Evolutionary conservation across 352 stramenopile species (phyloP), one percentile per base, ranked within the genome.

Genomic region (Pelagophyceae sp.): DNA sequence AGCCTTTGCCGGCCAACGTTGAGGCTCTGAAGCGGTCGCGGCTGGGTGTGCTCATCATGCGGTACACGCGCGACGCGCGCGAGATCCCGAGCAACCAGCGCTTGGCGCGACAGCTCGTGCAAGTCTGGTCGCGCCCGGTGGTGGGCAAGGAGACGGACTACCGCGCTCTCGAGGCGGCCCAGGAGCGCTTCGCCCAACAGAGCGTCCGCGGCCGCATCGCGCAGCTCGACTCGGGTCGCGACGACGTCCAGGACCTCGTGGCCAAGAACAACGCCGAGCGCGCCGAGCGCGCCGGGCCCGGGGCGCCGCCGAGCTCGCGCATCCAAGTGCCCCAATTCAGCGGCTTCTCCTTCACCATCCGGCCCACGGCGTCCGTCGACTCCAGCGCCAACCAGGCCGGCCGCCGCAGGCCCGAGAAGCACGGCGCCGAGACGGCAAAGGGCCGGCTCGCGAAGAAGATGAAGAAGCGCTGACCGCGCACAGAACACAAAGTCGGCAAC

Each of bases 291-390:
- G 3, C 61, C 35, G 45, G 11, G 11, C 11, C 11, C 45, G 45
- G 23, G 11, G 45, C 45, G 11, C 45, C 11, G 11, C 45, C 23
- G 45, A 11, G 45, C 11, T 11, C 11, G 11, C 67, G 67, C 67
- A 23, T 74, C 35, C 67, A 37, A 11, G 67, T 74, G 15, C 67
- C 67, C 23, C 5, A 58, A 1, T 74, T 74, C 67, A 33, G 58
- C 15, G 67, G 67, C 23, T 74, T 74, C 67, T 20, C 25, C 38
- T 74, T 74, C 38, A 33, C n/a, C 35, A 37, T 74, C 17, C 67
- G 67, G 23, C 67, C 58, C 58, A 67, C 5, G 15, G 58, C 58
- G 5, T 11, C 58, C 58, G 29, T 33, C 58, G 58, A 67, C 23
- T 5, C 15, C 29, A 27, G 5, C 58, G 29, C 23, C 11, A 67